These are phyloP conservation scores for Thymus quinquecostatus DNA, from an alignment of 257 asterid species.

Conservation along the genomic window DNA sequence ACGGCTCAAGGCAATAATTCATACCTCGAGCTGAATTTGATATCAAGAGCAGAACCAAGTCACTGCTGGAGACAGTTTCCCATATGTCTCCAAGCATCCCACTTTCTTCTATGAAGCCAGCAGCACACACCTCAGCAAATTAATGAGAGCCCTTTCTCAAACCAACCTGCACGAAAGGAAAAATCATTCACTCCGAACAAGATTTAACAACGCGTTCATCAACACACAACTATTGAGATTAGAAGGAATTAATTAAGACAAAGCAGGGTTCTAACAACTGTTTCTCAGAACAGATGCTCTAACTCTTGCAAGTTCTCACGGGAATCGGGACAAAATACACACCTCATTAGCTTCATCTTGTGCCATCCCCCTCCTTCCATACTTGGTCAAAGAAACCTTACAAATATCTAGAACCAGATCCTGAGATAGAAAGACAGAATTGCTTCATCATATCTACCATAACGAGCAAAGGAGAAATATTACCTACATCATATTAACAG, in stretches of 20 bases:
- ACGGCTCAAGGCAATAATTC: not conserved
- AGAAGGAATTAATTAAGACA: not conserved
- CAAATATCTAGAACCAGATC: conserved; percentile 80
- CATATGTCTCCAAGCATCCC: conserved; percentile 96
- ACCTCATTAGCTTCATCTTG: conserved; percentile 84
- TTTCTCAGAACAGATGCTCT: conserved; percentile 6
- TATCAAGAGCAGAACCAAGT: conserved; percentile 79
- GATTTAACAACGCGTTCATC: no score
- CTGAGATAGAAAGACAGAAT: conserved; percentile 41
- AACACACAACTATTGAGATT: not conserved
- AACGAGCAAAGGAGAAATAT: conserved; percentile 1
- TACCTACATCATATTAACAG: conserved; percentile 46
- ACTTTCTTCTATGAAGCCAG: conserved; percentile 89
- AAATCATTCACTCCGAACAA: conserved; percentile 9
- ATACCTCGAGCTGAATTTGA: conserved; percentile 97
- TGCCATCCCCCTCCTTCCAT: conserved; percentile 86
- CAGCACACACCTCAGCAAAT: conserved; percentile 82
- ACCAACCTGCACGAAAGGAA: conserved; percentile 66
- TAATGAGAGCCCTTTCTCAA: conserved; percentile 92
- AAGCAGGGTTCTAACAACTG: not conserved
- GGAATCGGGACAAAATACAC: conserved; percentile 28
- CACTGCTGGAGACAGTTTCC: conserved; percentile 82
- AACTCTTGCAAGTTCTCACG: not conserved
- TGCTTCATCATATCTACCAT: conserved; percentile 19
- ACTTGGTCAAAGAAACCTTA: conserved; percentile 88